phyloP scores from a whole-genome alignment of 345 rosid species.

The Corchorus olitorius region DNA sequence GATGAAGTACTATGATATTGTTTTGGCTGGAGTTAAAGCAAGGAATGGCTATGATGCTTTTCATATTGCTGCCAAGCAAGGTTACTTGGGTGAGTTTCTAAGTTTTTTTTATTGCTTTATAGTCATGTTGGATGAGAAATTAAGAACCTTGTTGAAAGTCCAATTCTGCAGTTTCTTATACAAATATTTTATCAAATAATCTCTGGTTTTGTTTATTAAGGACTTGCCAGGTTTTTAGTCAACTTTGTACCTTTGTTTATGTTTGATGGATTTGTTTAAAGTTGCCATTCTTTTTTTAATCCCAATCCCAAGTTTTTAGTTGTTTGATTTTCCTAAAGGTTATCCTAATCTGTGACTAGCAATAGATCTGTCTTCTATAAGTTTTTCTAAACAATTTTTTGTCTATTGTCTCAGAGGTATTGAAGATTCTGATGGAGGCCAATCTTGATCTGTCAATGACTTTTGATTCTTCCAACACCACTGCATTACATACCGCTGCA shows the following conservation, averaged over 20 bases:
- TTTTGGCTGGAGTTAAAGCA: conserved; percentile 66
- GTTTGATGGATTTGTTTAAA: background rate
- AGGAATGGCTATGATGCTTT: conserved; percentile 86
- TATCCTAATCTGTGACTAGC: background rate
- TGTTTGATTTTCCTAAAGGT: background rate
- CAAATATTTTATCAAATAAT: background rate
- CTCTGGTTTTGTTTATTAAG: background rate
- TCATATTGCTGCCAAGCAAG: conserved; percentile 90
- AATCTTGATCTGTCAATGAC: conserved; percentile 74
- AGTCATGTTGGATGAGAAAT: conserved; percentile 2
- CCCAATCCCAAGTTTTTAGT: background rate
- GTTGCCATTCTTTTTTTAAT: background rate
- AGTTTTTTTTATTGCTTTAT: background rate
- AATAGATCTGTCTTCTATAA: background rate
- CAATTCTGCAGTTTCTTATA: background rate
- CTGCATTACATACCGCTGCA: conserved; percentile 82
- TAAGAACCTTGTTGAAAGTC: background rate
- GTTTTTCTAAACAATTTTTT: background rate
- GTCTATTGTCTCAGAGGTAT: conserved; percentile 46
- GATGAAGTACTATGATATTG: conserved; percentile 56
- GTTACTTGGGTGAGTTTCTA: conserved; percentile 58
- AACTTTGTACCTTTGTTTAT: background rate
- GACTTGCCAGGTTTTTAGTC: background rate
- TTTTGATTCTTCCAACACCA: conserved; percentile 69
- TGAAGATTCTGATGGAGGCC: conserved; percentile 66